Conservation (phyloP, 2,329 filamentous ascomycete species). For the Xylaria sp. region DNA sequence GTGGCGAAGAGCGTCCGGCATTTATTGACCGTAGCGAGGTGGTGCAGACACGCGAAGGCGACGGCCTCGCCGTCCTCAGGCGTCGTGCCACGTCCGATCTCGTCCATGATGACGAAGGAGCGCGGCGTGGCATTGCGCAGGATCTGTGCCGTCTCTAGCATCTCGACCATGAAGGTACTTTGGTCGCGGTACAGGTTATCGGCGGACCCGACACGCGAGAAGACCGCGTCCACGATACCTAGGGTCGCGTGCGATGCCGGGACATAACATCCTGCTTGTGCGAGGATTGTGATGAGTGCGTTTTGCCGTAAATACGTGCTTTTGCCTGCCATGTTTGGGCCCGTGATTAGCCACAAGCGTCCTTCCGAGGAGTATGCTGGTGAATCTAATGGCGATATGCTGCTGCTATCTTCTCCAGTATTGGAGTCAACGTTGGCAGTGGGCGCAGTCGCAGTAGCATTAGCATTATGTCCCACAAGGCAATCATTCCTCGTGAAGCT, state of each 20-base stretch:
- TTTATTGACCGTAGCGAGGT: conserved; percentile 80
- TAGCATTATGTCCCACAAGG: conserved; percentile 79
- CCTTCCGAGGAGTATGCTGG: conserved; percentile 61
- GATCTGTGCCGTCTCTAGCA: conserved; percentile 95
- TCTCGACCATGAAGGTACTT: conserved; percentile 99
- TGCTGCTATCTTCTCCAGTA: conserved; percentile 69
- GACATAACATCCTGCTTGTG: conserved; percentile 92
- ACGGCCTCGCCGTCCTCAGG: conserved; percentile 92
- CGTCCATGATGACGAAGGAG: conserved; percentile 98
- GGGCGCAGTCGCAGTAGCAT: conserved; percentile 54
- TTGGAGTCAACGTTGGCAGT: neutral
- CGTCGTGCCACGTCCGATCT: conserved; percentile 93
- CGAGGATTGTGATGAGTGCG: conserved; percentile 91
- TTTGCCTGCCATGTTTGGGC: conserved; percentile 99
- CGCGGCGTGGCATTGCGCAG: conserved; percentile 83
- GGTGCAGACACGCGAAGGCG: conserved; percentile 86
- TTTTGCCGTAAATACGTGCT: conserved; percentile 96
- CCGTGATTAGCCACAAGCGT: conserved; percentile 74
- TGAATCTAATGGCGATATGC: conserved; percentile 65
- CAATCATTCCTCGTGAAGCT: conserved; percentile 90
- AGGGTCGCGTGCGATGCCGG: conserved; percentile 87
- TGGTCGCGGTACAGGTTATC: conserved; percentile 96
- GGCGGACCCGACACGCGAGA: conserved; percentile 91
- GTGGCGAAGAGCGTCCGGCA: conserved; percentile 91
- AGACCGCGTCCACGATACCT: conserved; percentile 94